Evolutionary conservation across 148 eudicot genomes (phyloP), one percentile per base, ranked within the genome.

Genomic region (Nepenthes mirabilis): DNA sequence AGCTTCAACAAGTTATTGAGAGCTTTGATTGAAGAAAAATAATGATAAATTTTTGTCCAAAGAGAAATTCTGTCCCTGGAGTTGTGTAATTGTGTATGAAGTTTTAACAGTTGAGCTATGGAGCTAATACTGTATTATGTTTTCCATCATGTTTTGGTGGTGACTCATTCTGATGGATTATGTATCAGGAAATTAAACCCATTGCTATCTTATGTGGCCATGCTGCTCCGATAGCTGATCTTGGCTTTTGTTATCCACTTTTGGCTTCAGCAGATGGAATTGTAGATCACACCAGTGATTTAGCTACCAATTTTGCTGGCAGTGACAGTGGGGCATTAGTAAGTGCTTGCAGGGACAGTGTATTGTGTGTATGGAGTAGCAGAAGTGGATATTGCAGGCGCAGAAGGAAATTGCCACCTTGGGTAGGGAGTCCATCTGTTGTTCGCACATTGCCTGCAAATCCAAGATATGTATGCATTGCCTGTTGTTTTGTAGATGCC

Each of bases 311-410:
- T 67, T 67, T 70, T 60, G 72, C 76, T 59, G 64, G 76, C 14
- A 50, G 68, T 59, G 63, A 79, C 49, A 68, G 60, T 70, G 81
- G 82, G 80, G 87, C 91, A 10, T 73, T 94, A 77, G 61, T 89
- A 52, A 89, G 97, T 77, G 99, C 74, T n/a, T 84, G 97, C 69
- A 72, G 80, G 61, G 97, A 89, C 77, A 97, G 99, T 63, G 91
- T 89, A 47, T 73, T 94, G 72, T 94, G 95, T 56, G 76, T 94
- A 57, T 94, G 99, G 99, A 86, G 87, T 74, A 81, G 95, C 74
- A 76, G 79, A 49, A 89, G 85, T 78, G 95, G 97, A 59, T 95
- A 86, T 59, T 94, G 99, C 65, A 89, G 86, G 69, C 80, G 97
- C 34, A 83, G 86, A 66, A 86, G 95, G 73, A 94, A 84, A 74